These are phyloP conservation scores for Limtongozyma cylindracea DNA, from an alignment of 805 yeast species.

Conservation along the genomic window DNA sequence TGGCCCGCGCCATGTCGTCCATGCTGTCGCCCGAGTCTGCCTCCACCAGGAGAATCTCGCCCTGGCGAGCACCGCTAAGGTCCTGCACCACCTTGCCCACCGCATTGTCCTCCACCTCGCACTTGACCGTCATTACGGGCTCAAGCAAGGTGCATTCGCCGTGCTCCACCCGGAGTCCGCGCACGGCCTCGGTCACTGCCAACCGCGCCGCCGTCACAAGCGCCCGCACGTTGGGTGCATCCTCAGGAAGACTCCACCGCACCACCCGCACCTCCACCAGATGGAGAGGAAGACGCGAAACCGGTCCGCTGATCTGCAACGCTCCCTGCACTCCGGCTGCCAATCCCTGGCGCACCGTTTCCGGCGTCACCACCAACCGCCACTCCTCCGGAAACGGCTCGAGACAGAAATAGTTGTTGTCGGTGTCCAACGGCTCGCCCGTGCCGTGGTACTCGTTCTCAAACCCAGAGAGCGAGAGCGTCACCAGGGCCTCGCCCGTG, in stretches of 20 bases:
- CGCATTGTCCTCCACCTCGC: conserved; percentile 42
- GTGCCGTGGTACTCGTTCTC: too few relatives aligned
- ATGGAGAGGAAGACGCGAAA: conserved; percentile 29
- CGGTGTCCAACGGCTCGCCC: conserved; percentile 12
- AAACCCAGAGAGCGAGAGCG: conserved; percentile 6
- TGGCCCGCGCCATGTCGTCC: conserved; percentile 19
- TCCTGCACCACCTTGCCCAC: conserved; percentile 75
- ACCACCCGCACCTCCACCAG: conserved; percentile 30
- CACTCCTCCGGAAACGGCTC: conserved; percentile 17
- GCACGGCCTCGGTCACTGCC: conserved; percentile 6
- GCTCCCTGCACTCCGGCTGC: conserved; percentile 34
- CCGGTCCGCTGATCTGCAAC: conserved; percentile 42
- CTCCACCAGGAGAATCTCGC: conserved; percentile 43
- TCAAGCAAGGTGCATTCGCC: conserved; percentile 36
- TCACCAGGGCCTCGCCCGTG: conserved; percentile 5
- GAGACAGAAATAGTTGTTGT: conserved; percentile 20
- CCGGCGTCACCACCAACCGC: conserved; percentile 20
- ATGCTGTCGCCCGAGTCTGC: conserved; percentile 21
- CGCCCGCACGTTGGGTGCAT: conserved; percentile 11
- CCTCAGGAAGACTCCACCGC: conserved; percentile 27
- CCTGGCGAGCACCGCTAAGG: conserved; percentile 53
- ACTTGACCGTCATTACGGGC: conserved; percentile 63
- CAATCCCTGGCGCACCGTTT: conserved; percentile 24
- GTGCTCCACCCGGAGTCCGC: conserved; percentile 1
- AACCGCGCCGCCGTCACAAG: conserved; percentile 18